A percentile compares a stretch with the other conserved stretches of the same genome.
phyloP scores from a whole-genome alignment of 2,329 filamentous ascomycete genomes.

The Colletotrichum australisinense region DNA sequence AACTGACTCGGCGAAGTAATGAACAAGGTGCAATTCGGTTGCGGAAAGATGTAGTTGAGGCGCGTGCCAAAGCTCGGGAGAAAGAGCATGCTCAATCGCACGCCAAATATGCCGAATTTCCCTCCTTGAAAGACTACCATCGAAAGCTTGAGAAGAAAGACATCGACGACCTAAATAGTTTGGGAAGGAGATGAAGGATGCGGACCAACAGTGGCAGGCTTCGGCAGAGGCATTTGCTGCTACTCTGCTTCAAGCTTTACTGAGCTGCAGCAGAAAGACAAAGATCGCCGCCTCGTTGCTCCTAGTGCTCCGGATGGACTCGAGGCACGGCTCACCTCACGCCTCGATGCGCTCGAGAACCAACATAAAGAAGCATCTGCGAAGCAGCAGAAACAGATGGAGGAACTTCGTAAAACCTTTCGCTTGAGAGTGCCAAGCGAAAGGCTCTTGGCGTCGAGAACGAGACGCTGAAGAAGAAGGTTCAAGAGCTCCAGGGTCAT shows the following conservation, averaged over 20 bases:
- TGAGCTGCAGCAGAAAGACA: constrained; percentile 1
- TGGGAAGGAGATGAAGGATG: background rate
- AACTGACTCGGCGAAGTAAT: constrained; percentile 2
- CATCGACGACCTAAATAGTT: background rate
- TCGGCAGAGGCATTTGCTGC: constrained; percentile 6
- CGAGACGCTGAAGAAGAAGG: constrained; percentile 13
- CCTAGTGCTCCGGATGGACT: background rate
- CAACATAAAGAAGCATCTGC: constrained; percentile 23
- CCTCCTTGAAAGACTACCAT: constrained; percentile 18
- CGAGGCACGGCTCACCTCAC: constrained; percentile 1
- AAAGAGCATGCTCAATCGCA: background rate
- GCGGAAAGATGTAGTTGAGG: constrained; percentile 9
- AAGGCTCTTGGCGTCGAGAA: constrained; percentile 17
- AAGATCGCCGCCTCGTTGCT: background rate
- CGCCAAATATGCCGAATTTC: constrained; percentile 23
- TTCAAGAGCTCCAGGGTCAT: constrained; percentile 4
- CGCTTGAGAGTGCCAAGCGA: constrained; percentile 1
- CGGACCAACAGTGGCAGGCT: background rate
- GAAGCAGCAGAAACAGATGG: constrained; percentile 33
- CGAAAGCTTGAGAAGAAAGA: constrained; percentile 22
- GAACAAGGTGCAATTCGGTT: constrained; percentile 13
- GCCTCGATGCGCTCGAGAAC: constrained; percentile 24
- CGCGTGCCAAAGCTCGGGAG: constrained; percentile 12
- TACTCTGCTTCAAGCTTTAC: constrained; percentile 11
- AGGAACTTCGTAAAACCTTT: constrained; percentile 10